A percentile compares a stretch with the other conserved stretches of the same genome.
These are phyloP conservation scores for Alternaria arborescens DNA, from an alignment of 2,329 filamentous ascomycete genomes.

Conservation along the genomic window DNA sequence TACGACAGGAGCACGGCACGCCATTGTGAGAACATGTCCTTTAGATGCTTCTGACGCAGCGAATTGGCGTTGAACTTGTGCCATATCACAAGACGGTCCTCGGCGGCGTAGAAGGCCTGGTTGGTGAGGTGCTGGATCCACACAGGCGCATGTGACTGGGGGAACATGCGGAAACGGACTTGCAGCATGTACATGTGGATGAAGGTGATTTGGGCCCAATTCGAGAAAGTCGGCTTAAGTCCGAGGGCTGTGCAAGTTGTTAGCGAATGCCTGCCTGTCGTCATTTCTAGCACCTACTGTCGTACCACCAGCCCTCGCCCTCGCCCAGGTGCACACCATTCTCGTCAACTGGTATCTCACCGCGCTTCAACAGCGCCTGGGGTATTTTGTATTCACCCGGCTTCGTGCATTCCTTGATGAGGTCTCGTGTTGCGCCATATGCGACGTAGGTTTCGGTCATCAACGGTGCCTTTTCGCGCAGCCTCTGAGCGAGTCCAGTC, in stretches of 20 bases:
- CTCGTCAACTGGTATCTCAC: constrained; percentile 73
- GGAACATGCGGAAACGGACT: constrained; percentile 81
- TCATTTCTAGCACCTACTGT: constrained; percentile 63
- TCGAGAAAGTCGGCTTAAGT: constrained; percentile 87
- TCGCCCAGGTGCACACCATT: constrained; percentile 85
- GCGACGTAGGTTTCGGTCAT: constrained; percentile 75
- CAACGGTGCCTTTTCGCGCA: constrained; percentile 45
- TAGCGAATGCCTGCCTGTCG: constrained; percentile 11
- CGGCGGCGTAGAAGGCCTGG: constrained; percentile 91
- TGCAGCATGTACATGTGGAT: constrained; percentile 94
- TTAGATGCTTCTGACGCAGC: constrained; percentile 70
- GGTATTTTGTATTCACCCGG: constrained; percentile 81
- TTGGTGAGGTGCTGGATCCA: constrained; percentile 94
- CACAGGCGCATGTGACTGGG: constrained; percentile 70
- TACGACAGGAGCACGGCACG: constrained; percentile 84
- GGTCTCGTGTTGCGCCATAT: constrained; percentile 77
- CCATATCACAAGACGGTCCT: constrained; percentile 81
- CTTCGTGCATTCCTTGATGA: constrained; percentile 77
- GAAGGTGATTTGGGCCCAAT: constrained; percentile 96
- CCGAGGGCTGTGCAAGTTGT: constrained; percentile 69
- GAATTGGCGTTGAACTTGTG: constrained; percentile 70
- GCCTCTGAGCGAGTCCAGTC: constrained; percentile 37
- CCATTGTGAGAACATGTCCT: constrained; percentile 95
- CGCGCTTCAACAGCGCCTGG: constrained; percentile 70
- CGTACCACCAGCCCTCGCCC: constrained; percentile 81